Conservation (phyloP, 305 asterid species). For the Coffea humblotiana region DNA sequence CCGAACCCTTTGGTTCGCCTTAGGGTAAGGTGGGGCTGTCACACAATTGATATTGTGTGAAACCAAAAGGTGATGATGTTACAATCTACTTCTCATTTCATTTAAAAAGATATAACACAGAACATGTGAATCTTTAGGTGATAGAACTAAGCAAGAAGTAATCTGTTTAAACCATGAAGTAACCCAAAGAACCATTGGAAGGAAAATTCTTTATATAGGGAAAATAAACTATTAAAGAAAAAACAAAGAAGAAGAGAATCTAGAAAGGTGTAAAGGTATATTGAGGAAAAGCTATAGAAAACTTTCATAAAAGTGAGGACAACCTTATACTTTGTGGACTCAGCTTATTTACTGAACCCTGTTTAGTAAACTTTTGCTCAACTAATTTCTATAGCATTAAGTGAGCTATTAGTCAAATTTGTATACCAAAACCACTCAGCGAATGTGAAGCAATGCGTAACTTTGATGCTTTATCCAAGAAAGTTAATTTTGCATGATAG, state of each 20-base stretch:
- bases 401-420: neutral
- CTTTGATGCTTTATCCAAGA: neutral
- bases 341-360: neutral
- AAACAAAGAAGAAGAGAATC: neutral
- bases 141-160: neutral
- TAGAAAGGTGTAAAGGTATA: neutral
- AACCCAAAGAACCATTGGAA: neutral
- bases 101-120: neutral
- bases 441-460: too few species aligned
- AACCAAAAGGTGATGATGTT: neutral
- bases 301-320: neutral
- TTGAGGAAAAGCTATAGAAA: neutral
- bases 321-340: neutral
- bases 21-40: too few species aligned
- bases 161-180: neutral
- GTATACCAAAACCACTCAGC: neutral
- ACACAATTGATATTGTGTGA: neutral
- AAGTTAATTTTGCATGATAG: neutral
- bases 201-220: neutral
- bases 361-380: neutral
- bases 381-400: neutral
- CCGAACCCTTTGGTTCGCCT: too few species aligned
- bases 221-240: neutral
- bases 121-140: neutral
- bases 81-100: neutral